Conservation (phyloP, 257 asterid species). For the Gentiana straminea region DNA sequence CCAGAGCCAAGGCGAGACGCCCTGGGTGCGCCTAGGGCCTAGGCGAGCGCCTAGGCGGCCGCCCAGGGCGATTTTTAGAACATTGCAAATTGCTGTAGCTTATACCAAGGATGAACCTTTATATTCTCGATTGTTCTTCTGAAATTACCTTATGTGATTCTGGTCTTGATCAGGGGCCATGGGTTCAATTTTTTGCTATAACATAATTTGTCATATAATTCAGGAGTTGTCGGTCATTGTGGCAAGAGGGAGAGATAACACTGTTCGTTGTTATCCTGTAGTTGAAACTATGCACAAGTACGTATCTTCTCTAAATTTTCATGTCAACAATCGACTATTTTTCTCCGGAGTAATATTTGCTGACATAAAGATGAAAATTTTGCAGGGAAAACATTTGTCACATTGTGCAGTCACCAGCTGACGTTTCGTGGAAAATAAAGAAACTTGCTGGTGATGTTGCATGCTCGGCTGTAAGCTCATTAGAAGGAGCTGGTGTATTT, state of each 20-base stretch:
- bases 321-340: not conserved
- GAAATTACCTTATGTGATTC: not conserved
- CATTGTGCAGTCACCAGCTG: constrained; percentile 89
- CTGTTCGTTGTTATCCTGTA: constrained; percentile 58
- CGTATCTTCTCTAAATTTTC: constrained; percentile 10
- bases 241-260: constrained; percentile 81
- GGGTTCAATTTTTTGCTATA: constrained; percentile 2
- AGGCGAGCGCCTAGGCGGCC: too few species aligned
- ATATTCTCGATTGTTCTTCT: too few species aligned
- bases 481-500: constrained; percentile 94
- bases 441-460: constrained; percentile 89
- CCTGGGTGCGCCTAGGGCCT: too few species aligned
- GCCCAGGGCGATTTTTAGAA: too few species aligned
- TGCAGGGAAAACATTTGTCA: constrained; percentile 89
- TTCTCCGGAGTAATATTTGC: constrained; percentile 1
- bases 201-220: constrained; percentile 8
- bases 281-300: constrained; percentile 93
- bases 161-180: not conserved
- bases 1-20: too few species aligned
- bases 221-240: constrained; percentile 95
- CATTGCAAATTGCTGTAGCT: too few species aligned
- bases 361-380: not conserved
- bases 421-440: constrained; percentile 61
- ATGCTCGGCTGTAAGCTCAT: constrained; percentile 61
- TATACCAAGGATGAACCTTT: too few species aligned